Evolutionary conservation across 768 basidiomycete genomes (phyloP), one percentile per base, ranked within the genome.

Genomic region (Piloderma croceum): DNA sequence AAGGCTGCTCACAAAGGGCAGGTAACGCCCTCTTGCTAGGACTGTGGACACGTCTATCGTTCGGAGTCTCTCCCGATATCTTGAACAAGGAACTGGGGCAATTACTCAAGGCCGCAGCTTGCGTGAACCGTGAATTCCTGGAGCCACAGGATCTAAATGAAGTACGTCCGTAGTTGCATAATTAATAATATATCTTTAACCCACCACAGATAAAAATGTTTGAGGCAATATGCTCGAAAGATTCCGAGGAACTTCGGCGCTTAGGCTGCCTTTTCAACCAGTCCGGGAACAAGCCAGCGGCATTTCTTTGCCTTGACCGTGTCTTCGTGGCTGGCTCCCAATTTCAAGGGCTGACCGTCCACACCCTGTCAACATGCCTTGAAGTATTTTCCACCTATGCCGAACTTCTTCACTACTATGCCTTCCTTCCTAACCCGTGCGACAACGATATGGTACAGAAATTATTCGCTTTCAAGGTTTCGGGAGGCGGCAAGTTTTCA

Each of bases 41-140:
- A 1, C 52, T 79, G 13, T 80, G 79, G 77, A 50, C 48, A 6
- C 52, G 55, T 10, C 50, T 69, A 13, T 68, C 74, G 0, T 73
- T 77, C 32, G 69, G 66, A 2, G 45, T 58, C 2, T 31, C 46
- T 4, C 40, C 50, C 7, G 38, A 23, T 24, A 42, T 19, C n/a
- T 15, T 5, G 46, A 58, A 34, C 31, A 35, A 9, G 47, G 38
- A 9, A 11, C 34, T 49, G 12, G n/a, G n/a, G 13, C 38, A 51
- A 32, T 48, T 72, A 10, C 38, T 70, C 19, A 50, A 45, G 0
- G 49, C 61, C 25, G 54, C 60, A 1, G 34, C 40, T 3, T 29
- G 42, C 20, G 46, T 54, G 3, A 43, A 58, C 6, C 36, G 11
- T 5, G 20, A 20, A 21, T 24, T 15, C 6, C 31, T 52, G 11